Base-by-base conservation (phyloP, 208 protist genomes). In the Crithidia mellificae region DNA sequence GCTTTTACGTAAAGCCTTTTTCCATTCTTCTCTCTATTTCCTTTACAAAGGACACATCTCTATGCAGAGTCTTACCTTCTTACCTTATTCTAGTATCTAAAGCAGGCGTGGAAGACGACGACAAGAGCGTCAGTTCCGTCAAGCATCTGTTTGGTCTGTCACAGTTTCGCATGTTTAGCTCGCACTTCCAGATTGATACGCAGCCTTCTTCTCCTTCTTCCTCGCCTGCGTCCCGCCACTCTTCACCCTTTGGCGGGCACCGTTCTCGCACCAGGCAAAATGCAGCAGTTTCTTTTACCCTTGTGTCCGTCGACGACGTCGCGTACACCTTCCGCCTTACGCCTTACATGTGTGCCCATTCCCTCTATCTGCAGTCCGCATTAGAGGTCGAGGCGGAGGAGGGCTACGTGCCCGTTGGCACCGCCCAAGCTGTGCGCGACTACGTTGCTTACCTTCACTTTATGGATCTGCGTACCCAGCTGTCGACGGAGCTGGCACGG, bases 371-470 rank as follows among this genome's bases (percentile, higher is more conserved):
- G 5, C 71, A 77, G 50, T 63, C 66, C 36, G 84, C 84, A 2
- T 55, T 71, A 0, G 73, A 76, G 22, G 66, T 78, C 25, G 84
- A 52, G 6, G 84, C 85, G 34, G 49, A 62, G 7, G 70, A 75
- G 32, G 81, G 84, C 22, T 32, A 76, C 50, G 74, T 90, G 50
- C 81, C 80, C 6, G 68, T 85, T 22, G 75, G 78, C 24, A 53
- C 67, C 22, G 69, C 73, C 1, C 55, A 59, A 29, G 68, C 80
- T 4, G 47, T 88, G 30, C 72, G 78, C 2, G 67, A 71, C 34
- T 83, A 83, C 41, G 68, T 85, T 1, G 56, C 72, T 24, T 88
- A 85, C 34, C 75, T 88, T 27, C 58, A 77, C 29, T 70, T 71
- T 38, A 36, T 63, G 2, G 73, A 78, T 2, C 29, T 68, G 8